A percentile compares a stretch with the other conserved stretches of the same genome.
phyloP scores from a whole-genome alignment of 2,329 filamentous ascomycete species.

The Hypoxylon sp. region DNA sequence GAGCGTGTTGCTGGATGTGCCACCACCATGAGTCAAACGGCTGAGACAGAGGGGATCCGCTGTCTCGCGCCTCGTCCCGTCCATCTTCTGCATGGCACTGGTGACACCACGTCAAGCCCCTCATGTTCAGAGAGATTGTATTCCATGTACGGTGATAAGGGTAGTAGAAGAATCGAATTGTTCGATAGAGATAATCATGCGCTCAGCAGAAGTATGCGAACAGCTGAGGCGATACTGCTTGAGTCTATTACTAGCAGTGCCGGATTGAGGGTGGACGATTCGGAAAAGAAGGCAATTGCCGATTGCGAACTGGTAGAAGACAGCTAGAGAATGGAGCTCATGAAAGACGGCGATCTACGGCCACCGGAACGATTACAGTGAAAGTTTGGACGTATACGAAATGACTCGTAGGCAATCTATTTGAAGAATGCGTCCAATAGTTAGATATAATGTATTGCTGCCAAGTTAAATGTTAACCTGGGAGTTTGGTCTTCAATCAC shows the following conservation, averaged over 20 bases:
- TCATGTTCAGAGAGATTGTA: background rate
- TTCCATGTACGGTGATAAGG: background rate
- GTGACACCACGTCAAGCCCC: background rate
- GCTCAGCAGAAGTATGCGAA: background rate
- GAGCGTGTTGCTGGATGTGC: slow-evolving; percentile 52
- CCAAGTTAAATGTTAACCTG: background rate
- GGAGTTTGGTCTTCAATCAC: background rate
- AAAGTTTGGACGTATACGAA: background rate
- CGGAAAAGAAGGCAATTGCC: slow-evolving; percentile 2
- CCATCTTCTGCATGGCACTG: background rate
- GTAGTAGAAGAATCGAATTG: background rate
- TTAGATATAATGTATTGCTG: background rate
- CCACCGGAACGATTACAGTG: slow-evolving; percentile 48
- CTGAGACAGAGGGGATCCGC: slow-evolving; percentile 23
- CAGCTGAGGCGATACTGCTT: background rate
- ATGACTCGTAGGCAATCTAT: background rate
- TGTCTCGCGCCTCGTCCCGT: background rate
- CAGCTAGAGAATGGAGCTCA: slow-evolving; percentile 48
- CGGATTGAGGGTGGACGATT: background rate
- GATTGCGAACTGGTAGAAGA: slow-evolving; percentile 43
- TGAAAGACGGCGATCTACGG: slow-evolving; percentile 56
- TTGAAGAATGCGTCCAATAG: background rate
- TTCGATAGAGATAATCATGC: background rate
- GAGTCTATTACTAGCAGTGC: background rate
- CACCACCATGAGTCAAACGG: slow-evolving; percentile 59